Conservation (phyloP, 2,329 filamentous ascomycete species). For the Fusarium acutatum region DNA sequence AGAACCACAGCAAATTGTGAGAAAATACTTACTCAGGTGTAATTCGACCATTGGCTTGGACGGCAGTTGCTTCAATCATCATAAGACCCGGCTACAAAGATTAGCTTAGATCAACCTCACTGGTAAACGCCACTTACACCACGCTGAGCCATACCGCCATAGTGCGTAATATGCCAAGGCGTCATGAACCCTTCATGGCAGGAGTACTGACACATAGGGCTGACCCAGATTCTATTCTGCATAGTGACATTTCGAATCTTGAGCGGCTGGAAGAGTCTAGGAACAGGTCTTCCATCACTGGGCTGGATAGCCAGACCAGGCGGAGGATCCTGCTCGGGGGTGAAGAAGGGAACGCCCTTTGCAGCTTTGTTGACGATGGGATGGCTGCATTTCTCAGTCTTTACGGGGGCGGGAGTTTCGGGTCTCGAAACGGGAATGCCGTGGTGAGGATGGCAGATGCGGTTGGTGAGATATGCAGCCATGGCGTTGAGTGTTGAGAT, state of each 20-base stretch:
- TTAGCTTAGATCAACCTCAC: constrained; percentile 33
- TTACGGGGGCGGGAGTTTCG: constrained; percentile 33
- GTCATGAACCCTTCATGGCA: constrained; percentile 67
- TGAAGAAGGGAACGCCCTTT: constrained; percentile 55
- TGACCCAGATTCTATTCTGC: constrained; percentile 57
- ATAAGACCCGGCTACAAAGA: constrained; percentile 62
- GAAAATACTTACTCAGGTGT: constrained; percentile 61
- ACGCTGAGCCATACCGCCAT: constrained; percentile 75
- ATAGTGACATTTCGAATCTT: constrained; percentile 55
- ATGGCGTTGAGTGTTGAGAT: constrained; percentile 18
- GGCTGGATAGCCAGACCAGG: constrained; percentile 53
- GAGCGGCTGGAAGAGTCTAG: constrained; percentile 59
- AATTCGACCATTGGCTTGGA: constrained; percentile 74
- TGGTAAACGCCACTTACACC: constrained; percentile 55
- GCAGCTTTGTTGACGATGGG: constrained; percentile 40
- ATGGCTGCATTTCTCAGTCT: constrained; percentile 32
- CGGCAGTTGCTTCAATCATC: constrained; percentile 74
- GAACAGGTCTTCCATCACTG: constrained; percentile 58
- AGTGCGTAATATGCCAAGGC: constrained; percentile 76
- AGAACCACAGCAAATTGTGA: background rate
- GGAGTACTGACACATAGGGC: constrained; percentile 59
- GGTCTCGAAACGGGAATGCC: constrained; percentile 39
- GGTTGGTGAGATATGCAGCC: constrained; percentile 41
- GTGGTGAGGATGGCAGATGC: constrained; percentile 41
- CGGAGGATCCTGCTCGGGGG: constrained; percentile 55